phyloP scores from a whole-genome alignment of 106 monocot species.

The Allium cepa region DNA sequence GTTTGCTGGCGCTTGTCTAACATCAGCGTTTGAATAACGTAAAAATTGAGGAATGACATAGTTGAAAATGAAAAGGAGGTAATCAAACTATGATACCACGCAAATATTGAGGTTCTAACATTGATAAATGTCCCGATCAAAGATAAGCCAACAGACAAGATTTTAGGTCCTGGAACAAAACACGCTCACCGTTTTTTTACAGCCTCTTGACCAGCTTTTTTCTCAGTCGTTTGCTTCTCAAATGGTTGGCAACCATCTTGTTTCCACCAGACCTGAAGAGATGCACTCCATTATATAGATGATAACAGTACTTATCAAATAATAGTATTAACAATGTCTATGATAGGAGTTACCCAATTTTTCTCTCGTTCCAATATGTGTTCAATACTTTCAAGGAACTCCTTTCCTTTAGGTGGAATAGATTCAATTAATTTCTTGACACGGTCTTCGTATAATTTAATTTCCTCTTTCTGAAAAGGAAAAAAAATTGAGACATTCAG shows the following conservation, averaged over 20 bases:
- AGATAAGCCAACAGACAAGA: background rate
- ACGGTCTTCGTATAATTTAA: constrained; percentile 75
- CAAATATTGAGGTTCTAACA: background rate
- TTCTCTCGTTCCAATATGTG: constrained; percentile 95
- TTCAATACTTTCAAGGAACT: constrained; percentile 88
- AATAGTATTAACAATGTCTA: background rate
- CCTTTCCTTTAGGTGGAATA: constrained; percentile 95
- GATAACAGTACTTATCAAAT: too few species aligned
- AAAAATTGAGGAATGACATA: too few species aligned
- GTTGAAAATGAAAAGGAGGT: too few species aligned
- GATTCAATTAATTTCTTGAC: constrained; percentile 82
- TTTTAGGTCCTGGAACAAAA: background rate
- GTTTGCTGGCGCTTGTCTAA: too few species aligned
- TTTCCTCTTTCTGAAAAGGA: constrained; percentile 77
- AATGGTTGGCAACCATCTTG: constrained; percentile 91
- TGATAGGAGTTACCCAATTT: constrained; percentile 69
- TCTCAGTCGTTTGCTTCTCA: constrained; percentile 71
- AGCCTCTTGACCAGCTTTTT: constrained; percentile 58
- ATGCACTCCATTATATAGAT: background rate
- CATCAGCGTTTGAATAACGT: too few species aligned
- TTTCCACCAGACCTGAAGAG: constrained; percentile 92
- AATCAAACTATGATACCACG: too few species aligned
- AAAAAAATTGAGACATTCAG: background rate
- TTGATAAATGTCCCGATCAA: background rate
- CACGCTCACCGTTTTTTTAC: constrained; percentile 63